Conservation (phyloP, 78 protist species). For the Isochrysis galbana region DNA sequence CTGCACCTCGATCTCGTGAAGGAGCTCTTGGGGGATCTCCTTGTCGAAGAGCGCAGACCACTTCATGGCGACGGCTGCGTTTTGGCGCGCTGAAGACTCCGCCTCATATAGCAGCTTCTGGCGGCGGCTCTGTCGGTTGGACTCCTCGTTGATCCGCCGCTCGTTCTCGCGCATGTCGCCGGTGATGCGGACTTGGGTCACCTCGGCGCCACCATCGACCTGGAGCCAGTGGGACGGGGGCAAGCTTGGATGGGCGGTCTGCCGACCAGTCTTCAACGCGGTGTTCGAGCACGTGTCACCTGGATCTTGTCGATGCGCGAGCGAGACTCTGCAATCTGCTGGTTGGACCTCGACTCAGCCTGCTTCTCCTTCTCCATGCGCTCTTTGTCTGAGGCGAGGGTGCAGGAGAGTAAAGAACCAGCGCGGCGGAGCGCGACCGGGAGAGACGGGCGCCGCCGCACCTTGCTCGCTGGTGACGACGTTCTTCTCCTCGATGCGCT, state of each 20-base stretch:
- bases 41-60: constrained; percentile 47
- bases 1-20: constrained; percentile 34
- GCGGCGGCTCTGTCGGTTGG: constrained; percentile 11
- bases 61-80: constrained; percentile 43
- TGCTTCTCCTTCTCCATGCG: background rate
- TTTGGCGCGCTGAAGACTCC: constrained; percentile 27
- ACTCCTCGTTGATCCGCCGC: constrained; percentile 37
- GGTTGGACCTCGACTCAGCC: background rate
- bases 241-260: background rate
- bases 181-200: constrained; percentile 21
- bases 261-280: background rate
- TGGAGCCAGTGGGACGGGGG: background rate
- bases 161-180: constrained; percentile 42
- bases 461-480: background rate
- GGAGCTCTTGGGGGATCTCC: constrained; percentile 45
- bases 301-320: background rate
- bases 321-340: background rate
- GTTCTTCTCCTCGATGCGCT: background rate
- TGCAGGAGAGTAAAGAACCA: too few relatives aligned
- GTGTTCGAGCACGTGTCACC: background rate
- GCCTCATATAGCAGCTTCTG: constrained; percentile 50
- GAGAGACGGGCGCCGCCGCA: too few relatives aligned
- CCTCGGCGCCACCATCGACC: background rate
- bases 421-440: too few relatives aligned
- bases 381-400: too few relatives aligned